Percentiles rank a stretch among this genome's conserved stretches.
Conservation (phyloP, 164 flowering plant species). For the Brasenia schreberi region DNA sequence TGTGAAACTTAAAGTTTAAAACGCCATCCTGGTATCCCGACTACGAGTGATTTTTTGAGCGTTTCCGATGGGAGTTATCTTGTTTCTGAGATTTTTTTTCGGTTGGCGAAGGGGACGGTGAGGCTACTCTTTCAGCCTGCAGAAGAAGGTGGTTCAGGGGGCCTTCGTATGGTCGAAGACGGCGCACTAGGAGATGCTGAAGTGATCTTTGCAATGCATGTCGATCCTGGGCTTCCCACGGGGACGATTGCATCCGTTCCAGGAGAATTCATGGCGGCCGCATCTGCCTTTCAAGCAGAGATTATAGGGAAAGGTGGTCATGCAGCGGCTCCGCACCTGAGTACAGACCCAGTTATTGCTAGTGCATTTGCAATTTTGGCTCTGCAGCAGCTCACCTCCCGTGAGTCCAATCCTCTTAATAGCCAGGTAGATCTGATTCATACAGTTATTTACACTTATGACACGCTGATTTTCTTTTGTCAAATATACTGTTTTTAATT, state of each 20-base stretch:
- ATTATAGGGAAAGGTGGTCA: conserved; percentile 59
- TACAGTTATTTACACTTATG: no score
- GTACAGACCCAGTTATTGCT: conserved; percentile 53
- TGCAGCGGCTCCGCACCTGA: conserved; percentile 50
- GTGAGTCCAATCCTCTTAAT: conserved; percentile 67
- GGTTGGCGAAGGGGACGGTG: conserved; percentile 49
- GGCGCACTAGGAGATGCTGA: conserved; percentile 71
- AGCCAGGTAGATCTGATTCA: conserved; percentile 35
- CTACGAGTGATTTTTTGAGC: no score
- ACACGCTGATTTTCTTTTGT: no score
- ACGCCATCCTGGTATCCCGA: no score
- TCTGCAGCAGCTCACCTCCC: conserved; percentile 64
- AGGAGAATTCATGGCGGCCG: conserved; percentile 61
- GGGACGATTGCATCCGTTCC: conserved; percentile 44
- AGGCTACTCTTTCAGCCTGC: conserved; percentile 85
- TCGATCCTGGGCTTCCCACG: conserved; percentile 28
- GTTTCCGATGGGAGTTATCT: not conserved
- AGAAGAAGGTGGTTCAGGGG: conserved; percentile 88
- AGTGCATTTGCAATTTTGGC: conserved; percentile 57
- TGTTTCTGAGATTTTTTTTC: not conserved
- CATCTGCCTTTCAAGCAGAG: conserved; percentile 40
- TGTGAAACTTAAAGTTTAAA: no score
- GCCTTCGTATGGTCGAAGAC: conserved; percentile 59
- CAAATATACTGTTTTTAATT: no score
- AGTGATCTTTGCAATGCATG: conserved; percentile 74